Conservation (phyloP, 2,329 filamentous ascomycete genomes). For the Colletotrichum tropicicola region DNA sequence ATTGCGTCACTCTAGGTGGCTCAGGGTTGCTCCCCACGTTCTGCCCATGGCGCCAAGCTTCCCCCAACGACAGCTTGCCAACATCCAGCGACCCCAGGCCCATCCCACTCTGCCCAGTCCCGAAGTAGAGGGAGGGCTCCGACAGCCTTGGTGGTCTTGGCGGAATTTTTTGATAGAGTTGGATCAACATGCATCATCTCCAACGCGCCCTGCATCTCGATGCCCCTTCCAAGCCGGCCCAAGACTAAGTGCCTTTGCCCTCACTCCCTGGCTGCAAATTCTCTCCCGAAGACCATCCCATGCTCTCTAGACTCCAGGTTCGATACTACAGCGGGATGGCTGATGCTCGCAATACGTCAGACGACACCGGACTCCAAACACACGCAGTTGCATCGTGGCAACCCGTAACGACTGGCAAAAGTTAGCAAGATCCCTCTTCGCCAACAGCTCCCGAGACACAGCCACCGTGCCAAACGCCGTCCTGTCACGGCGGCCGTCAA, state of each 20-base stretch:
- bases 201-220: not conserved
- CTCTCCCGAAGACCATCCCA: not conserved
- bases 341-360: conserved; percentile 14
- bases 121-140: not conserved
- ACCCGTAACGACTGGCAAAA: conserved; percentile 16
- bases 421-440: not conserved
- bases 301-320: not conserved
- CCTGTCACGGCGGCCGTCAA: not conserved
- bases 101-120: too few species aligned
- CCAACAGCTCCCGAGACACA: not conserved
- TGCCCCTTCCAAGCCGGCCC: not conserved
- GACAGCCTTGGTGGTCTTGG: not conserved
- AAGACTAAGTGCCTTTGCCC: not conserved
- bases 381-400: conserved; percentile 7
- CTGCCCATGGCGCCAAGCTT: not conserved
- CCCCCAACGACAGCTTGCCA: not conserved
- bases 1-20: conserved; percentile 18
- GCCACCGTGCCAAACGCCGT: not conserved
- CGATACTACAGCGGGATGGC: not conserved
- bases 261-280: not conserved
- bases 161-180: not conserved
- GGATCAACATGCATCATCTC: not conserved
- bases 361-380: conserved; percentile 5
- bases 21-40: conserved; percentile 4
- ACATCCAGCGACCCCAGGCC: not conserved